Evolutionary conservation across 129 eudicot genomes (phyloP).

Genomic region (Helianthus tuberosus): DNA sequence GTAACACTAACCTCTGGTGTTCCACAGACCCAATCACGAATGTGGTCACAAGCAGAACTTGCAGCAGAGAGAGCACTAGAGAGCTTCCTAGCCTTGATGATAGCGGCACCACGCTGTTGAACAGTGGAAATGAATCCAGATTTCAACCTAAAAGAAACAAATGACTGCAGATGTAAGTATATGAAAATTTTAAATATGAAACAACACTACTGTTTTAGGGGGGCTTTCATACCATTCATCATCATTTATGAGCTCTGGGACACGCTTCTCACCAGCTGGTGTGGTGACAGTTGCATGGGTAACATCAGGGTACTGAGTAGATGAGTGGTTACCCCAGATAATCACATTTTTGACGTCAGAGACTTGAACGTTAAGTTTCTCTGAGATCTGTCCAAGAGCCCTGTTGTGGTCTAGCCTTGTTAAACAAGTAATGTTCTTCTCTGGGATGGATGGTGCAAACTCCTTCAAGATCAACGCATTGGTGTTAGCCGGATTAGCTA

Average conservation of each 20-base stretch:
- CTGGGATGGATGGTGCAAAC: constrained; percentile 97
- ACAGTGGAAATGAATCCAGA: constrained; percentile 87
- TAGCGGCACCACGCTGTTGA: constrained; percentile 99
- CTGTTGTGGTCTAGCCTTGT: constrained; percentile 98
- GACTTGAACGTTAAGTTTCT: constrained; percentile 84
- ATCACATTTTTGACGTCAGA: constrained; percentile 93
- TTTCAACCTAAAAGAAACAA: constrained; percentile 65
- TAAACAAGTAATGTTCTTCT: constrained; percentile 87
- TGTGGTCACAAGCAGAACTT: constrained; percentile 99
- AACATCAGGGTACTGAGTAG: constrained; percentile 99
- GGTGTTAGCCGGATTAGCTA: constrained; percentile 99
- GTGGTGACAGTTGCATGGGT: constrained; percentile 90
- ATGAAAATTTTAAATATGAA: not conserved
- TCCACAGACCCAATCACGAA: constrained; percentile 99
- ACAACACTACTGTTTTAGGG: not conserved
- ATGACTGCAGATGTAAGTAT: not conserved
- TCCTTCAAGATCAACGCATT: constrained; percentile 96
- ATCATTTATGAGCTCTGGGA: constrained; percentile 72
- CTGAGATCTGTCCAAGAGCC: constrained; percentile 98
- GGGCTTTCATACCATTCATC: constrained; percentile 74
- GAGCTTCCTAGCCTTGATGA: constrained; percentile 97
- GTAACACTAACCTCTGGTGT: constrained; percentile 81
- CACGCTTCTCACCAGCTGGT: constrained; percentile 77
- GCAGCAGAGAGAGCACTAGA: constrained; percentile 99
- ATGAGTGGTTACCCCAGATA: constrained; percentile 99